Percentiles rank a stretch among this genome's conserved stretches.
These are phyloP conservation scores for Clavariopsis aquatica DNA, from an alignment of 495 filamentous ascomycete genomes.

Conservation along the genomic window DNA sequence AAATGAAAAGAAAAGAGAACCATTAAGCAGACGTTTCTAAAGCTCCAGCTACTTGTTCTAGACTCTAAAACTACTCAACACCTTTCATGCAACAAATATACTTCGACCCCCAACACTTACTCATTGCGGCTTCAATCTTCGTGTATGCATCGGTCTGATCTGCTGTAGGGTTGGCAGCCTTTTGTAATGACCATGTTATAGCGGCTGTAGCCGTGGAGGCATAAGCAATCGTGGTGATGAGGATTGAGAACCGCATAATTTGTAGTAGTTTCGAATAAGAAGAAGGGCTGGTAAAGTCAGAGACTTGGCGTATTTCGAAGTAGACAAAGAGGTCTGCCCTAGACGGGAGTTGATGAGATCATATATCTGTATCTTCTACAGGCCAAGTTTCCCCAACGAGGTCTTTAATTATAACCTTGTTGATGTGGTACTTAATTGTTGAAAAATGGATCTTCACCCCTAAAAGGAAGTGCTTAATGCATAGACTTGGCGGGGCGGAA, in stretches of 20 bases:
- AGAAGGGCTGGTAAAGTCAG: background rate
- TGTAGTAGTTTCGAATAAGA: background rate
- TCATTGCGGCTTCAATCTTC: conserved; percentile 29
- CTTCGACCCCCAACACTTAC: too few species aligned
- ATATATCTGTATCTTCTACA: background rate
- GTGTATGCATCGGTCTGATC: conserved; percentile 27
- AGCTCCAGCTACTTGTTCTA: too few species aligned
- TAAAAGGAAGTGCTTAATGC: background rate
- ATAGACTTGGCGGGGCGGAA: background rate
- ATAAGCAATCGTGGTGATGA: background rate
- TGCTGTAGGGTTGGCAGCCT: conserved; percentile 12
- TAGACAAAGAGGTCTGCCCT: too few species aligned
- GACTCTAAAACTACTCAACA: too few species aligned
- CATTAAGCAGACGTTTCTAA: too few species aligned
- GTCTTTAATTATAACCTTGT: background rate
- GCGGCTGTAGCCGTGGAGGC: background rate
- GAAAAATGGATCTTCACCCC: background rate
- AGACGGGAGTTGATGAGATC: background rate
- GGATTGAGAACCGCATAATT: conserved; percentile 3
- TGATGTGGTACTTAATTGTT: background rate
- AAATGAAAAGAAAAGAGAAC: too few species aligned
- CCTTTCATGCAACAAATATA: too few species aligned
- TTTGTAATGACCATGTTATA: conserved; percentile 25
- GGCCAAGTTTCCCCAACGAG: background rate
- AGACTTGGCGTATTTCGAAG: too few species aligned